Base-by-base conservation (phyloP, 768 basidiomycete genomes). In the Aureoboletus auriporus region DNA sequence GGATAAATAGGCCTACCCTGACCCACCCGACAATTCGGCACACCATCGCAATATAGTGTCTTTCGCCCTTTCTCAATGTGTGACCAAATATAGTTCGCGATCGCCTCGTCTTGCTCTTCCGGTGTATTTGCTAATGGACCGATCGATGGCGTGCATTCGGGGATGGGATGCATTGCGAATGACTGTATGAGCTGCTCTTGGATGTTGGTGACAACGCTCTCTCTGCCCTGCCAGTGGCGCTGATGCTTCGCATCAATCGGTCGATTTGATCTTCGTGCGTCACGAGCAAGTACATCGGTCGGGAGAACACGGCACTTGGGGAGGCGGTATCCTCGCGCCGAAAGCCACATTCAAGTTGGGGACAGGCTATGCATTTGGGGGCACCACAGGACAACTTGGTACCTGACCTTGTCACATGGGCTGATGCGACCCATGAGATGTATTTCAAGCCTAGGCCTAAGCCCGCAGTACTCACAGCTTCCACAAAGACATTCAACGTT, bases 401-500 rank as follows among this genome's bases (percentile, higher is more conserved):
- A 67, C 38, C 2, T 62, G 58, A 9, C 65, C 65, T 42, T 59
- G 62, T 0, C 54, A 57, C 8, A 44, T 23, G 14, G 62, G 67
- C 65, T 66, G 42, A 42, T 8, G n/a, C 20, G 12, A 42, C 20
- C 46, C 26, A 42, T 66, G 10, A 57, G 48, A 47, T n/a, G n/a
- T n/a, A 23, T 31, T 40, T 36, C 28, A n/a, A n/a, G n/a, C n/a
- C n/a, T n/a, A n/a, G n/a, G n/a, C 29, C 13, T 13, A 7, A 11
- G 14, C 14, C 2, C 20, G 7, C 11, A 17, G 38, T 6, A 71
- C 75, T 51, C 42, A 85, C 84, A 52, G 70, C 62, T 64, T 87
- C 85, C 23, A 89, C 75, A 28, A 77, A 73, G 23, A 85, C 60
- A 20, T 75, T 73, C 26, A 89, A 48, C 0, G 82, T 83, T 52